A percentile compares a stretch with the other conserved stretches of the same genome.
Conservation (phyloP, 2,329 filamentous ascomycete genomes). For the Cercospora janseana region DNA sequence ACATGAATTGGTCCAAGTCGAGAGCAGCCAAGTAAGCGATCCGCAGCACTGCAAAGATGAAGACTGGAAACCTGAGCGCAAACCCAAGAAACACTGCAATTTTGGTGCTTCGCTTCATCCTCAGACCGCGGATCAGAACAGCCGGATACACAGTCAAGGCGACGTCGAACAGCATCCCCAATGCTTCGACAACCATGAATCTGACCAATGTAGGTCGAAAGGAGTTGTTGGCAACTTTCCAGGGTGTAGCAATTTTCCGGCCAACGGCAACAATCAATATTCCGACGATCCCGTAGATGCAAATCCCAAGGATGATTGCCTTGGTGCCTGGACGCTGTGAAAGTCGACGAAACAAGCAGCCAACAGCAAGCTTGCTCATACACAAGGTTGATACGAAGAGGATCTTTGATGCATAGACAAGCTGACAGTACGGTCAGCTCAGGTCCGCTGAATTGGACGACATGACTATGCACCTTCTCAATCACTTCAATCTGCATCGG, state of each 20-base stretch:
- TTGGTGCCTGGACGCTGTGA: conserved; percentile 14
- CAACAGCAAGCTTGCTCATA: conserved; percentile 22
- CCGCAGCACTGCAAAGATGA: conserved; percentile 18
- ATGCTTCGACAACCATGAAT: conserved; percentile 9
- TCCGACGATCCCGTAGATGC: conserved; percentile 4
- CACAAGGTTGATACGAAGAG: conserved; percentile 20
- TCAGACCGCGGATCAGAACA: conserved; percentile 20
- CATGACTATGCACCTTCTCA: conserved; percentile 1
- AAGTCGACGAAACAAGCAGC: conserved; percentile 20
- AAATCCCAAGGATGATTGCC: not conserved
- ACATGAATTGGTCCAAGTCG: conserved; percentile 17
- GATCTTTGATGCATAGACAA: conserved; percentile 22
- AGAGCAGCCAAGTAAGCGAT: conserved; percentile 14
- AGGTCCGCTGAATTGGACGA: not conserved
- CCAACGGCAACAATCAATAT: conserved; percentile 2
- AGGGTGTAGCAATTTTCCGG: conserved; percentile 1
- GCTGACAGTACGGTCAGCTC: conserved; percentile 7
- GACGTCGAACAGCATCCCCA: conserved; percentile 17
- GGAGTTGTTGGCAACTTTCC: conserved; percentile 5
- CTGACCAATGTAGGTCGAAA: conserved; percentile 8
- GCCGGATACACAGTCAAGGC: conserved; percentile 11
- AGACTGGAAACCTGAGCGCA: conserved; percentile 17
- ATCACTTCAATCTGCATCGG: not conserved
- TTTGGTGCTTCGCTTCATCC: conserved; percentile 22
- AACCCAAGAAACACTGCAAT: conserved; percentile 22